These are phyloP conservation scores for Exophiala phaeomuriformis DNA, from an alignment of 2,329 filamentous ascomycete genomes.

Conservation along the genomic window DNA sequence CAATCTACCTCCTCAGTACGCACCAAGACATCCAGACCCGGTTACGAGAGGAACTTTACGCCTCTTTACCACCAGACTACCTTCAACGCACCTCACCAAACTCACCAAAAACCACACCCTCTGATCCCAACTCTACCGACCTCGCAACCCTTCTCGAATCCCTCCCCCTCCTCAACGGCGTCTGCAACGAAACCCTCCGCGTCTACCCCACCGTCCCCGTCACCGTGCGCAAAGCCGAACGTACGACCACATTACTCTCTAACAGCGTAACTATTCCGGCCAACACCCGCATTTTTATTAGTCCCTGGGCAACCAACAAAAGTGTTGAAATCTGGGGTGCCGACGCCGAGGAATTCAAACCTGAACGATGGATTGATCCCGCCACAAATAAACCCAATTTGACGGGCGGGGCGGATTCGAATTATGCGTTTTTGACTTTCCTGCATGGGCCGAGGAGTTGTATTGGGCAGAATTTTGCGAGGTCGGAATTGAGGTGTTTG, in stretches of 20 bases:
- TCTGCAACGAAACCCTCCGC: slow-evolving; percentile 34
- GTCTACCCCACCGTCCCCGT: slow-evolving; percentile 35
- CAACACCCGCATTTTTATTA: slow-evolving; percentile 38
- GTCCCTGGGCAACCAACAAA: slow-evolving; percentile 34
- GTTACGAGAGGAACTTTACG: slow-evolving; percentile 61
- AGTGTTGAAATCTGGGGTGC: slow-evolving; percentile 28
- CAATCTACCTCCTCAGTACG: slow-evolving; percentile 60
- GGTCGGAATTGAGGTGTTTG: slow-evolving; percentile 36
- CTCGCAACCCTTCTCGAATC: slow-evolving; percentile 51
- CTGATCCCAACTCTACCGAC: background rate
- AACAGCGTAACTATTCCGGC: slow-evolving; percentile 38
- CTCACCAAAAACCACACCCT: background rate
- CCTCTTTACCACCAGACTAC: slow-evolving; percentile 47
- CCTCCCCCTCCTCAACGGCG: slow-evolving; percentile 53
- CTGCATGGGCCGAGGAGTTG: slow-evolving; percentile 55
- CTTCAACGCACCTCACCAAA: background rate
- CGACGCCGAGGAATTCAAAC: slow-evolving; percentile 30
- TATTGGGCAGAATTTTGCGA: slow-evolving; percentile 53
- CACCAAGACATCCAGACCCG: slow-evolving; percentile 58
- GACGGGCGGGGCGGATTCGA: slow-evolving; percentile 50
- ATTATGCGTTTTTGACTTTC: slow-evolving; percentile 75
- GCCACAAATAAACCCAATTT: slow-evolving; percentile 36
- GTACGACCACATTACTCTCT: slow-evolving; percentile 37
- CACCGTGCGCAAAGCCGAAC: slow-evolving; percentile 35
- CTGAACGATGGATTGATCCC: slow-evolving; percentile 53